Conservation (phyloP, 2,329 filamentous ascomycete species). For the Fusarium citri region DNA sequence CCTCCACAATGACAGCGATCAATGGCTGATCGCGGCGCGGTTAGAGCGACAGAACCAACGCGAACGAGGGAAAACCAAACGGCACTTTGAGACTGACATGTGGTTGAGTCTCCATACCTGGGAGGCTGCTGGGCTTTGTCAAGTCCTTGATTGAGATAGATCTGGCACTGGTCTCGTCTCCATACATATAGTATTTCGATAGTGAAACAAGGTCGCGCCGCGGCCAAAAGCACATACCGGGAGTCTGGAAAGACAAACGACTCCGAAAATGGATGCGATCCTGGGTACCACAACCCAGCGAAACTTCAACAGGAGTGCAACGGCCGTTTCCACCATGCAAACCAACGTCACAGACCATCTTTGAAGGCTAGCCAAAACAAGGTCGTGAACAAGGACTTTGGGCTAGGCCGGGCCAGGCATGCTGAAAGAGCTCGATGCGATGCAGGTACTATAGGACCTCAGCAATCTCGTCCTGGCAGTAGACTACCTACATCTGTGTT, state of each 20-base stretch:
- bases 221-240: slow-evolving; percentile 34
- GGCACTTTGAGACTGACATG: slow-evolving; percentile 17
- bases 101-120: slow-evolving; percentile 18
- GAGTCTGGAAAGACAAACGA: slow-evolving; percentile 37
- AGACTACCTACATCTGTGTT: neutral
- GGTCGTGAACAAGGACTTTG: slow-evolving; percentile 2
- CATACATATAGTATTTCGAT: neutral
- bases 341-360: slow-evolving; percentile 34
- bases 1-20: slow-evolving; percentile 36
- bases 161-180: neutral
- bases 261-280: slow-evolving; percentile 20
- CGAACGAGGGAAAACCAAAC: slow-evolving; percentile 21
- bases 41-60: slow-evolving; percentile 35
- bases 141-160: slow-evolving; percentile 1
- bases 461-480: neutral
- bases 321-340: slow-evolving; percentile 18
- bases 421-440: slow-evolving; percentile 5
- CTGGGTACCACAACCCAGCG: slow-evolving; percentile 27
- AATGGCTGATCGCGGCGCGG: slow-evolving; percentile 30
- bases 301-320: slow-evolving; percentile 5
- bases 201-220: slow-evolving; percentile 16
- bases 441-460: slow-evolving; percentile 13
- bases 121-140: neutral
- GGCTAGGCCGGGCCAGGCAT: neutral
- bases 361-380: slow-evolving; percentile 19